Evolutionary conservation across 768 basidiomycete species (phyloP), one percentile per base, ranked within the genome.

Genomic region (Mycena maculata): DNA sequence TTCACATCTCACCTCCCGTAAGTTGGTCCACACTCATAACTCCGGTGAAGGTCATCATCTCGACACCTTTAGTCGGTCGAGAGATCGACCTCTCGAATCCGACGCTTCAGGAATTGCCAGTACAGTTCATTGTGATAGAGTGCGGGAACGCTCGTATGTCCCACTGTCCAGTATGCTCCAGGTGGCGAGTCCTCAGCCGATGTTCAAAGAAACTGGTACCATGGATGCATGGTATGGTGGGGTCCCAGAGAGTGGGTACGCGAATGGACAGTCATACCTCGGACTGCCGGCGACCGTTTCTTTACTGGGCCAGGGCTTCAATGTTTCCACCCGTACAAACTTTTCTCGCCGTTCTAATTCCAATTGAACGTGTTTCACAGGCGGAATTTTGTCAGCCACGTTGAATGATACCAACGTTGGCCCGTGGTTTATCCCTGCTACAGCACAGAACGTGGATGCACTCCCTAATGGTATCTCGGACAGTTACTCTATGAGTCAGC

Each of bases 191-290:
- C 28, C 36, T 48, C 23, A 27, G 15, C 10, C 25, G 25, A 22
- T 45, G 22, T n/a, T 3, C 4, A 11, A 31, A 63, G 62, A 28
- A n/a, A 48, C 20, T 7, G 62, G 27, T 7, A 54, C 39, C 27
- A 38, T 31, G 23, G 62, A 31, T 11, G 62, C 56, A 18, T 53
- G 56, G 11, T 56, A 58, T 44, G 47, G 47, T 2, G 55, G 63
- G 11, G 63, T 65, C n/a, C 63, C 57, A 9, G 33, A 44, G 20
- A 65, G 64, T 39, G 64, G 64, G 8, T 65, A 65, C 31, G 52
- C 64, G 18, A 42, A 25, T 13, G 59, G 49, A 4, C 28, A 65
- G 52, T 23, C 57, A 15, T 59, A 52, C n/a, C 50, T 65, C 25
- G 64, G 64, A 31, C 31, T 65, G 4, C 64, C 64, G 41, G 57